Percentiles rank a stretch among this genome's conserved stretches.
phyloP scores from a whole-genome alignment of 1,284 basidiomycete genomes.

The Moniliella sp. region DNA sequence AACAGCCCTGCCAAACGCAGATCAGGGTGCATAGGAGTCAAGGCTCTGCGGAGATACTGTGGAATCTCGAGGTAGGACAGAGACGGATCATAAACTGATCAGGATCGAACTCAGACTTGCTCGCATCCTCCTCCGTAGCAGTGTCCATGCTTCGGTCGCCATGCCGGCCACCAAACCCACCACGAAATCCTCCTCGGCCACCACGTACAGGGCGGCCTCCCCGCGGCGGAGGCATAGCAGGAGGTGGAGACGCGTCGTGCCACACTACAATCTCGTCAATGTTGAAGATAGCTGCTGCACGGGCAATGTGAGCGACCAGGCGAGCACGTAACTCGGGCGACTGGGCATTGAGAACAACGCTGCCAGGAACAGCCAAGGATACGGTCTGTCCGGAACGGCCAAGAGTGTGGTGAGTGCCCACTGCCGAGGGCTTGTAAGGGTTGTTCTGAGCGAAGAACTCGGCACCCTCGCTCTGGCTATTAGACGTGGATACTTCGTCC shows the following conservation, averaged over 20 bases:
- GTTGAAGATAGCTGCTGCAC: constrained; percentile 31
- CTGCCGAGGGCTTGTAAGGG: too few relatives aligned
- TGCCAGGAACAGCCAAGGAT: constrained; percentile 26
- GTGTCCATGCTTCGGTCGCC: not conserved
- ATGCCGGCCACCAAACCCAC: constrained; percentile 1
- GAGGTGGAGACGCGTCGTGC: too few relatives aligned
- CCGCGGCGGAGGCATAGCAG: too few relatives aligned
- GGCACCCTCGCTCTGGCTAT: too few relatives aligned
- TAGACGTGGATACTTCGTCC: too few relatives aligned
- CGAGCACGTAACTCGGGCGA: constrained; percentile 25
- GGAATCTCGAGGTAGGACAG: constrained; percentile 33
- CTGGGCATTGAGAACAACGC: constrained; percentile 30
- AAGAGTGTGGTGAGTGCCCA: too few relatives aligned
- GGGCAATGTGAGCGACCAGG: constrained; percentile 26
- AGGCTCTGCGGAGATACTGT: constrained; percentile 29
- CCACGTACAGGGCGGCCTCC: too few relatives aligned
- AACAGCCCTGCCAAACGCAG: constrained; percentile 28
- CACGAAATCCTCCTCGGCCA: too few relatives aligned
- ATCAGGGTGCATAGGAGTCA: constrained; percentile 31
- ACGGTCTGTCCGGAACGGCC: too few relatives aligned
- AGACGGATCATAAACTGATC: constrained; percentile 21
- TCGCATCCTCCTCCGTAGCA: not conserved
- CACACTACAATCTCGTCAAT: constrained; percentile 33
- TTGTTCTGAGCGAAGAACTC: too few relatives aligned
- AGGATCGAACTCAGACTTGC: constrained; percentile 9